Base-by-base conservation (phyloP, 108 stramenopile species). In the Stephanodiscus minutulus region DNA sequence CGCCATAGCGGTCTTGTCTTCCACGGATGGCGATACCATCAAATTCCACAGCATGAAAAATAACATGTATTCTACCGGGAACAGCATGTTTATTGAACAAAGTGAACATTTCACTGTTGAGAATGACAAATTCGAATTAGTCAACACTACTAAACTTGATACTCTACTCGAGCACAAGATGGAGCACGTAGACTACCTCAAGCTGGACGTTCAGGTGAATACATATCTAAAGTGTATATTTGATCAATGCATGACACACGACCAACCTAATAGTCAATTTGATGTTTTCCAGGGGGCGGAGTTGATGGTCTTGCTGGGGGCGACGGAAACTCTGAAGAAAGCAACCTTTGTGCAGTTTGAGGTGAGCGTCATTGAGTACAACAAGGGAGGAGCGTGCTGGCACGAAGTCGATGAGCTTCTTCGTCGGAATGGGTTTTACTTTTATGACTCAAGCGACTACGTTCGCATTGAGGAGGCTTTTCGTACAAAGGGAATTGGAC, bases 261-360 rank as follows among this genome's bases (percentile, higher is more conserved):
- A 15, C 8, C 52, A 15, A 52, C 1, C 5, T 56, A 27, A 27
- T 2, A 0, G 0, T 28, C 3, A 4, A 4, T 27, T n/a, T 31
- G 9, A 12, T 56, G 7, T 31, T 24, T 17, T 70, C 13, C 61
- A 81, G 39, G 79, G 73, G 31, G 73, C 73, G 1, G 73, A 74
- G 31, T 21, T 74, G 17, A 50, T 70, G 43, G 79, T 70, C 31
- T 47, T 81, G 18, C 15, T 27, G n/a, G 73, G 79, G 8, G 67
- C 68, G 22, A 36, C 61, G 0, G 63, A 75, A 28, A 66, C 68
- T 12, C 25, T 81, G 48, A 62, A 54, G 41, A 52, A 64, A 39
- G 62, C 73, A 21, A 81, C 79, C 6, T 74, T 74, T 57, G 73
- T 81, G 37, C 73, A 81, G 61, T 24, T 81, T 0, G 79, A 81